Conservation (phyloP, 176 grass and related monocot species). For the Musa beccarii region DNA sequence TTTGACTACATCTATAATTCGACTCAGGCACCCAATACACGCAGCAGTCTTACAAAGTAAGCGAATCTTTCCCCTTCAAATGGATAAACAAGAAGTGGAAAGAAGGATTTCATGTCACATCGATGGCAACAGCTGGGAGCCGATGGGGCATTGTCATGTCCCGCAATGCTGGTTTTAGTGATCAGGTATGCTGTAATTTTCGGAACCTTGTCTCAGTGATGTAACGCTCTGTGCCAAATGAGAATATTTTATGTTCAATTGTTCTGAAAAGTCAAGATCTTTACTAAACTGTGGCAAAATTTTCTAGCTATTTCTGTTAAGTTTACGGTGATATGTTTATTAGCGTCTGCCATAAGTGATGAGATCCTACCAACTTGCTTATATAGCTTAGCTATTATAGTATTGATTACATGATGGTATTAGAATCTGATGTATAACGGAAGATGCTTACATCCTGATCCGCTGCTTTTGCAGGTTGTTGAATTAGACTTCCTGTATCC, state of each 20-base stretch:
- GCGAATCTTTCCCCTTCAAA: slow-evolving; percentile 66
- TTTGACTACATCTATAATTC: not conserved
- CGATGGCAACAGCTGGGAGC: slow-evolving; percentile 55
- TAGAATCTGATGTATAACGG: not conserved
- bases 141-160: slow-evolving; percentile 75
- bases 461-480: slow-evolving; percentile 35
- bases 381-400: too few relatives aligned
- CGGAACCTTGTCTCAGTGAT: not conserved
- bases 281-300: too few relatives aligned
- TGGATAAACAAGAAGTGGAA: slow-evolving; percentile 84
- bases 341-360: not conserved
- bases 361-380: too few relatives aligned
- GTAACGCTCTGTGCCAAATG: not conserved
- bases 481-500: slow-evolving; percentile 68
- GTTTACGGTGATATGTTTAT: not conserved
- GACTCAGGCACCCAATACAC: slow-evolving; percentile 50
- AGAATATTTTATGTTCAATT: not conserved
- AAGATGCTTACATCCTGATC: not conserved
- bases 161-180: slow-evolving; percentile 43
- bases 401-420: not conserved
- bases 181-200: slow-evolving; percentile 37
- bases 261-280: too few relatives aligned
- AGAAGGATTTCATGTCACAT: slow-evolving; percentile 63
- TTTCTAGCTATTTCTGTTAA: not conserved
- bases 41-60: slow-evolving; percentile 68